These are phyloP conservation scores for Fusarium pseudoanthophilum DNA, from an alignment of 2,329 filamentous ascomycete species.

Conservation along the genomic window DNA sequence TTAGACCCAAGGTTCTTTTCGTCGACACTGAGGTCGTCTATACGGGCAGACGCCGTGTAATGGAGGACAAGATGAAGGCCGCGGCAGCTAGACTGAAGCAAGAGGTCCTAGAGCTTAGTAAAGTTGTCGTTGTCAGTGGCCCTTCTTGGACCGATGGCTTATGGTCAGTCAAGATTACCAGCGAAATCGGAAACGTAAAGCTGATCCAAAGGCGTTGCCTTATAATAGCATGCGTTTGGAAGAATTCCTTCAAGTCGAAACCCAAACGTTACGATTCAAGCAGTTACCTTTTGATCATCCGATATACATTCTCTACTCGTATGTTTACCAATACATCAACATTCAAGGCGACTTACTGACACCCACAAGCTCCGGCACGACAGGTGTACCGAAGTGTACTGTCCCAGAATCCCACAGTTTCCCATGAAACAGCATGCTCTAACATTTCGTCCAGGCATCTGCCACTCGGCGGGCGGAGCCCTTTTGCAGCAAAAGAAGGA, in stretches of 20 bases:
- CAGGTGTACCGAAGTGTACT: neutral
- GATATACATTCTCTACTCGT: neutral
- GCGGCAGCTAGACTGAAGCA: neutral
- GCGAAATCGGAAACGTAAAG: neutral
- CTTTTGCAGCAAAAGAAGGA: neutral
- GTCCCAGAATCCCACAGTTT: neutral
- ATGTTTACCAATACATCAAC: neutral
- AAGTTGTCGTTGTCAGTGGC: neutral
- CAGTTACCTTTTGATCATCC: neutral
- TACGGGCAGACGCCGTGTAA: neutral
- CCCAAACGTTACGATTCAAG: neutral
- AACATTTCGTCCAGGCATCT: neutral
- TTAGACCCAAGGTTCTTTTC: neutral
- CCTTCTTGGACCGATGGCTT: neutral
- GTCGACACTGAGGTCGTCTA: neutral
- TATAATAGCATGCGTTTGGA: neutral
- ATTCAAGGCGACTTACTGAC: neutral
- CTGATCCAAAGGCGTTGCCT: neutral
- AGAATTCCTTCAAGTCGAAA: neutral
- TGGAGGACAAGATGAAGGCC: neutral
- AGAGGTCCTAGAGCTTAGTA: neutral
- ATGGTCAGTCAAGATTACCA: neutral
- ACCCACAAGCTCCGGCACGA: neutral
- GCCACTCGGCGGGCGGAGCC: neutral
- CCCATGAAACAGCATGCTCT: accelerated